Evolutionary conservation across 345 rosid genomes (phyloP).

Genomic region (Sisymbrium altissimum): DNA sequence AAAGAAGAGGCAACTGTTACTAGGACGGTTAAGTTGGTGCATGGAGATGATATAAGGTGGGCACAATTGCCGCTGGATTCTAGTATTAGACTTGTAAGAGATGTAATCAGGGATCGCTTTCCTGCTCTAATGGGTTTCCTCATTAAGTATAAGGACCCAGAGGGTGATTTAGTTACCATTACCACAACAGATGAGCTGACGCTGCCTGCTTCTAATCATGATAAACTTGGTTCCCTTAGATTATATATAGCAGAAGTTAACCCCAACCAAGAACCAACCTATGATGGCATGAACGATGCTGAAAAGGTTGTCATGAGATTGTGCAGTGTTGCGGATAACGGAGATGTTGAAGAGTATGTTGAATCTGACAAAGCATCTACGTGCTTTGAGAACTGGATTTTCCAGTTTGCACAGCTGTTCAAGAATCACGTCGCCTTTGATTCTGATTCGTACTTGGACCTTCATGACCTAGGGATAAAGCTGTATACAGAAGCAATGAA

Average conservation of each 20-base stretch:
- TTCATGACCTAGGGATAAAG: slow-evolving; percentile 94
- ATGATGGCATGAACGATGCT: slow-evolving; percentile 49
- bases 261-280: slow-evolving; percentile 81
- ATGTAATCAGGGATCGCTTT: slow-evolving; percentile 73
- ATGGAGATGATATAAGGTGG: slow-evolving; percentile 92
- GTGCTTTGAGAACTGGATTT: slow-evolving; percentile 77
- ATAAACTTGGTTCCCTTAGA: slow-evolving; percentile 59
- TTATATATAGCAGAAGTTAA: slow-evolving; percentile 71
- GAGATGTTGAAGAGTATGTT: slow-evolving; percentile 36
- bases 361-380: slow-evolving; percentile 41
- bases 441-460: slow-evolving; percentile 89
- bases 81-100: slow-evolving; percentile 62
- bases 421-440: slow-evolving; percentile 95
- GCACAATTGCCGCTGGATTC: slow-evolving; percentile 78
- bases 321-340: slow-evolving; percentile 43
- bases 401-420: slow-evolving; percentile 84
- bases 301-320: slow-evolving; percentile 32
- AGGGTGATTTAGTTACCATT: slow-evolving; percentile 91
- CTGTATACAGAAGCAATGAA: slow-evolving; percentile 92
- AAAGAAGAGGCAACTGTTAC: slow-evolving; percentile 54
- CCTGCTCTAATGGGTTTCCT: slow-evolving; percentile 73
- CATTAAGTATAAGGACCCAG: slow-evolving; percentile 79
- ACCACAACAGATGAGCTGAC: slow-evolving; percentile 82
- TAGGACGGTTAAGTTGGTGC: slow-evolving; percentile 77
- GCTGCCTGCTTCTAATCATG: slow-evolving; percentile 54